These are phyloP conservation scores for Stropharia rugosoannulata DNA, from an alignment of 768 basidiomycete genomes.

Conservation along the genomic window DNA sequence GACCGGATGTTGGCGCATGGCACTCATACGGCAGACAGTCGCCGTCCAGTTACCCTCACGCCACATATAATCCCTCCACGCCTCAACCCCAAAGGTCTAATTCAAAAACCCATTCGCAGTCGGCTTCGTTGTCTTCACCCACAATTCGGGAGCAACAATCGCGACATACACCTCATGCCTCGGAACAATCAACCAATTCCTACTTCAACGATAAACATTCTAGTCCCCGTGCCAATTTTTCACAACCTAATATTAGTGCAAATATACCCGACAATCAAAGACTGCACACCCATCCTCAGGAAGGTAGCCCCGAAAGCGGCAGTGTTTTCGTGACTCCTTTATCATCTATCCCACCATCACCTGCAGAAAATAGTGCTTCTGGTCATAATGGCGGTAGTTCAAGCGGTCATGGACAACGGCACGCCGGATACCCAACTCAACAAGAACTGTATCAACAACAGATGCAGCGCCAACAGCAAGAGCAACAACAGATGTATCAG, in stretches of 20 bases:
- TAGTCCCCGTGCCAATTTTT: neutral
- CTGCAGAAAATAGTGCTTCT: neutral
- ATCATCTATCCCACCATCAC: constrained; percentile 7
- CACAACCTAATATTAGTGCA: neutral
- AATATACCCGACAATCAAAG: neutral
- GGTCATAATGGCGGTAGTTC: neutral
- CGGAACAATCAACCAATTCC: neutral
- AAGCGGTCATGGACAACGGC: neutral
- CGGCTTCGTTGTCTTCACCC: neutral
- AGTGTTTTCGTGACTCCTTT: constrained; percentile 8
- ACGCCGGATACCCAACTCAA: neutral
- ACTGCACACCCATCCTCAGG: neutral
- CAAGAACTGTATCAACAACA: neutral
- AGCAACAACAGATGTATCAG: neutral
- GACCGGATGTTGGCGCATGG: constrained; percentile 5
- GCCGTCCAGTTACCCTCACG: neutral
- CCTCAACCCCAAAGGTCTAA: neutral
- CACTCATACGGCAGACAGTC: neutral
- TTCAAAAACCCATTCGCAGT: neutral
- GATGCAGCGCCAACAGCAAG: neutral
- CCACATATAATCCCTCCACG: neutral
- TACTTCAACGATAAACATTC: neutral
- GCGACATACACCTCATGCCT: neutral
- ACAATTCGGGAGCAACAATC: neutral
- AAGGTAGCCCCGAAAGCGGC: neutral